A percentile compares a stretch with the other conserved stretches of the same genome.
phyloP scores from a whole-genome alignment of 306 rosid genomes.

The Oxytropis ochrocephala region DNA sequence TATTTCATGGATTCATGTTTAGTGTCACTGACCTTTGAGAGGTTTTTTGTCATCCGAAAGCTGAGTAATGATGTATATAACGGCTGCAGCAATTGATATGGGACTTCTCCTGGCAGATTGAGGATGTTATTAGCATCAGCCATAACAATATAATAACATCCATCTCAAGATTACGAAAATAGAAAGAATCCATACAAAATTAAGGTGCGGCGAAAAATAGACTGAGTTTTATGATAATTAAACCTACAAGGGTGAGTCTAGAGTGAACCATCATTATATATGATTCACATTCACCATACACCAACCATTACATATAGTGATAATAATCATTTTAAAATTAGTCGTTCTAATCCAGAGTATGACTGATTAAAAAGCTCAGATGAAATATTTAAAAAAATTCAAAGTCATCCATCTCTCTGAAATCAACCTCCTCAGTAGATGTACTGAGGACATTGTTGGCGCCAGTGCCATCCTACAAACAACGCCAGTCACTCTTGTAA shows the following conservation, averaged over 20 bases:
- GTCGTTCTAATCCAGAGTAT: background rate
- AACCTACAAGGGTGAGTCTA: background rate
- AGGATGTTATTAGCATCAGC: constrained; percentile 6
- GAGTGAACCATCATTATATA: background rate
- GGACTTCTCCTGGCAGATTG: too few relatives aligned
- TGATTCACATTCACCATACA: background rate
- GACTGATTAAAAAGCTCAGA: background rate
- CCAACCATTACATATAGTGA: background rate
- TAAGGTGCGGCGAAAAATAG: constrained; percentile 1
- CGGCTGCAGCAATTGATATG: too few relatives aligned
- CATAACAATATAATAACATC: background rate
- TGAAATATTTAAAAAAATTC: background rate
- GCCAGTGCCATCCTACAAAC: background rate
- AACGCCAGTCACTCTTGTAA: background rate
- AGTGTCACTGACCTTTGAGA: too few relatives aligned
- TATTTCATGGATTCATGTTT: too few relatives aligned
- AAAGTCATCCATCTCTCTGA: background rate
- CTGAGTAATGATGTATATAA: too few relatives aligned
- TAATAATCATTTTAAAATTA: background rate
- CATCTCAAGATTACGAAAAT: background rate
- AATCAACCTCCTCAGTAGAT: background rate
- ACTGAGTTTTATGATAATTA: background rate
- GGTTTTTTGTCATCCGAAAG: too few relatives aligned
- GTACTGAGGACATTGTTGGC: background rate
- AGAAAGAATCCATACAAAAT: background rate